Percentiles rank a stretch among this genome's conserved stretches.
These are phyloP conservation scores for Pleurotus ostreatus DNA, from an alignment of 768 basidiomycete genomes.

Conservation along the genomic window DNA sequence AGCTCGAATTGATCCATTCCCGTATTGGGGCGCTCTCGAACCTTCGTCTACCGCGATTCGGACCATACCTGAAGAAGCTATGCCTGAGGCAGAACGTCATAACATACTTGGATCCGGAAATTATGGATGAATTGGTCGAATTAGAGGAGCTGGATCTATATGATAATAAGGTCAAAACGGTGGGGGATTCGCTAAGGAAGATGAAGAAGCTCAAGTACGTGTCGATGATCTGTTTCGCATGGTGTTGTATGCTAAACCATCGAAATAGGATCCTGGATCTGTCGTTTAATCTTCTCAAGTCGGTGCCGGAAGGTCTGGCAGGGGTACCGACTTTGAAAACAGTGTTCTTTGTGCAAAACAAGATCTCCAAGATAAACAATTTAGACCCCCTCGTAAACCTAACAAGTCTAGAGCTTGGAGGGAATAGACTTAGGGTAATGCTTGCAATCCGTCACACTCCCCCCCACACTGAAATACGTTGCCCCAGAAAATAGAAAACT, in stretches of 20 bases:
- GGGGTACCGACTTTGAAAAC: constrained; percentile 62
- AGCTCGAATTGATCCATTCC: constrained; percentile 81
- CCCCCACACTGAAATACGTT: background rate
- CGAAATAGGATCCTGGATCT: constrained; percentile 73
- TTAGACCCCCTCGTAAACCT: constrained; percentile 54
- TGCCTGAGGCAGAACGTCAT: constrained; percentile 89
- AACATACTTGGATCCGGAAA: constrained; percentile 63
- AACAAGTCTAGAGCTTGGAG: constrained; percentile 87
- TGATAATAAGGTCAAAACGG: constrained; percentile 85
- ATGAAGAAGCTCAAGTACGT: constrained; percentile 54
- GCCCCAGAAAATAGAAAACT: constrained; percentile 76
- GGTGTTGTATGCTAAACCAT: background rate
- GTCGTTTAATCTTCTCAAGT: constrained; percentile 88
- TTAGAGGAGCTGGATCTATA: constrained; percentile 93
- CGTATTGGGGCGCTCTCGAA: constrained; percentile 65
- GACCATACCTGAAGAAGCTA: constrained; percentile 59
- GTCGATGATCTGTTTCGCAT: background rate
- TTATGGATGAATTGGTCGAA: constrained; percentile 59
- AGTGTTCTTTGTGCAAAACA: constrained; percentile 95
- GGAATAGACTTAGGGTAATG: constrained; percentile 85
- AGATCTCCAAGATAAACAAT: constrained; percentile 75
- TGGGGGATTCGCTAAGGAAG: constrained; percentile 63
- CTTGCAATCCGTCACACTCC: background rate
- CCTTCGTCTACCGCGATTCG: constrained; percentile 75
- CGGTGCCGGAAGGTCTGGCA: constrained; percentile 60